Percentiles rank a stretch among this genome's conserved stretches.
These are phyloP conservation scores for Sordariomycetes sp. DNA, from an alignment of 2,329 filamentous ascomycete species.

Conservation along the genomic window DNA sequence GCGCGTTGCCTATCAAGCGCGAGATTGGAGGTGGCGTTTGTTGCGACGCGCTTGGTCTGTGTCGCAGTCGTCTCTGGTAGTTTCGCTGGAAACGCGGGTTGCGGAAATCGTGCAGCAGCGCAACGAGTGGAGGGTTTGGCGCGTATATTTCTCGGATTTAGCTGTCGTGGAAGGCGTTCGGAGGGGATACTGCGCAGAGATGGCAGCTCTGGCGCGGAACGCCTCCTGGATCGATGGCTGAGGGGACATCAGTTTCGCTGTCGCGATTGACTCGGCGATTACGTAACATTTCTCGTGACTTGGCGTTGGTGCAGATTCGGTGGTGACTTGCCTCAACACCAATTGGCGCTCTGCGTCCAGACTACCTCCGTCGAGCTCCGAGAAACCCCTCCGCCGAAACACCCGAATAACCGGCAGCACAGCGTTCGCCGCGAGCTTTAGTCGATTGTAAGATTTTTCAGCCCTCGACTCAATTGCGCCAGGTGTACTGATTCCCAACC, in stretches of 20 bases:
- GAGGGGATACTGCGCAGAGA: background rate
- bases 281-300: constrained; percentile 4
- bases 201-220: background rate
- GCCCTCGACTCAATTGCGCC: background rate
- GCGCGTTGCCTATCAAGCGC: background rate
- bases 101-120: background rate
- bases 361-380: background rate
- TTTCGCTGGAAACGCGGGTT: background rate
- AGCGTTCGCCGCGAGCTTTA: background rate
- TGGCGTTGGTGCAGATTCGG: background rate
- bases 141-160: background rate
- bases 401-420: background rate
- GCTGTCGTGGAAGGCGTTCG: background rate
- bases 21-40: background rate
- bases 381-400: background rate
- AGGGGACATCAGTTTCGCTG: background rate
- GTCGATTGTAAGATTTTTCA: background rate
- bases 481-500: background rate
- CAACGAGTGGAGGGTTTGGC: background rate
- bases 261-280: background rate
- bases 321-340: background rate
- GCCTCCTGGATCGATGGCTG: background rate
- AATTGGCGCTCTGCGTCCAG: background rate
- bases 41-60: background rate
- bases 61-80: background rate